phyloP scores from a whole-genome alignment of 805 yeast genomes.

The Candida boidinii region DNA sequence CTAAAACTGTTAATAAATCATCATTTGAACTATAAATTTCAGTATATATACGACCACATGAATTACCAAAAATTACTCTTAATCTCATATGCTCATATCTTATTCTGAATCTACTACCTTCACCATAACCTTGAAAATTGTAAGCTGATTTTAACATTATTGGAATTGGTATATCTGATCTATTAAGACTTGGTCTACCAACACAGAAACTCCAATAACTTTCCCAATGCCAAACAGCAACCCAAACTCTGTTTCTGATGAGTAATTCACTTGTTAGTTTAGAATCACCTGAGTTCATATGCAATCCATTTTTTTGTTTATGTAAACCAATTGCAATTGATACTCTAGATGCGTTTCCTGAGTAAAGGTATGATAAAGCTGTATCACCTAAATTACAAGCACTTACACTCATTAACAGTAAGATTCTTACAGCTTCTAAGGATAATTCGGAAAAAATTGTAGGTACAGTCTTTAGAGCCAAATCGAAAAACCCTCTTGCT shows the following conservation, averaged over 20 bases:
- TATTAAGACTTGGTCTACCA: slow-evolving; percentile 14
- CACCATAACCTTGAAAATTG: slow-evolving; percentile 9
- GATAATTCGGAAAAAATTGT: slow-evolving; percentile 11
- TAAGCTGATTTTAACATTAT: slow-evolving; percentile 4
- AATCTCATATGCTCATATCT: slow-evolving; percentile 15
- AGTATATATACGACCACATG: slow-evolving; percentile 11
- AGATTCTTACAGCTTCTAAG: slow-evolving; percentile 12
- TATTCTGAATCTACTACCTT: slow-evolving; percentile 8
- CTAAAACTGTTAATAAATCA: slow-evolving; percentile 12
- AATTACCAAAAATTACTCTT: slow-evolving; percentile 11
- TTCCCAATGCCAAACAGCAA: slow-evolving; percentile 16
- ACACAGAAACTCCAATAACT: slow-evolving; percentile 19
- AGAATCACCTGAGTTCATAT: too few relatives aligned
- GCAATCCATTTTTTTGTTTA: too few relatives aligned
- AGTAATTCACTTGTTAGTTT: too few relatives aligned
- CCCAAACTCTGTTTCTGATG: slow-evolving; percentile 19
- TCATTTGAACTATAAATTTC: slow-evolving; percentile 14
- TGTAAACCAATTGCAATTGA: slow-evolving; percentile 15
- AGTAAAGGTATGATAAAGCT: slow-evolving; percentile 13
- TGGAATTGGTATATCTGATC: slow-evolving; percentile 9
- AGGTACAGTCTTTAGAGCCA: slow-evolving; percentile 12
- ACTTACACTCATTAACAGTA: slow-evolving; percentile 12
- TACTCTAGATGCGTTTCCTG: slow-evolving; percentile 12
- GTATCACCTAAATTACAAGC: slow-evolving; percentile 18
- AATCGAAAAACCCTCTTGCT: slow-evolving; percentile 13